phyloP scores from a whole-genome alignment of 257 asterid species.

The Solanum ossicruentum region DNA sequence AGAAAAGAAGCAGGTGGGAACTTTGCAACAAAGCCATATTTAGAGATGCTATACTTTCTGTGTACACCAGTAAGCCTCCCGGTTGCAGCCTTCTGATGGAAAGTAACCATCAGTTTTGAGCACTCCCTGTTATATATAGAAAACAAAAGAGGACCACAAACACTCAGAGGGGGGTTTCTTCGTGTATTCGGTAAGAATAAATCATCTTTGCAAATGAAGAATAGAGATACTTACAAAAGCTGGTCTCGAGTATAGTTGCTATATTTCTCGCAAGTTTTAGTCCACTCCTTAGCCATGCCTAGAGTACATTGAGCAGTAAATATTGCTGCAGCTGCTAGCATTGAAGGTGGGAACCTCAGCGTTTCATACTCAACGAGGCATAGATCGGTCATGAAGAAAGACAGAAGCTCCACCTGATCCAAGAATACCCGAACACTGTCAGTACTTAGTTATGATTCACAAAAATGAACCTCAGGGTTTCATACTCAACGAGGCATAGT shows the following conservation, averaged over 20 bases:
- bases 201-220: background rate
- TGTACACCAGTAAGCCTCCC: conserved; percentile 22
- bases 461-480: no score
- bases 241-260: conserved; percentile 39
- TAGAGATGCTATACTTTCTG: conserved; percentile 19
- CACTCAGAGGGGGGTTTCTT: background rate
- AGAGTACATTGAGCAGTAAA: conserved; percentile 65
- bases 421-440: background rate
- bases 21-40: conserved; percentile 24
- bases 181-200: background rate
- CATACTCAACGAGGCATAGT: background rate
- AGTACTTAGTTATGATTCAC: background rate
- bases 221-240: conserved; percentile 44
- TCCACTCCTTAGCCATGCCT: conserved; percentile 44
- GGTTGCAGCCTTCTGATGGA: conserved; percentile 24
- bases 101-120: conserved; percentile 21
- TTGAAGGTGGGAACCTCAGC: conserved; percentile 68
- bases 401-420: conserved; percentile 59
- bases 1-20: conserved; percentile 20
- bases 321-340: conserved; percentile 85
- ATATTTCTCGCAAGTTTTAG: conserved; percentile 47
- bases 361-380: conserved; percentile 75
- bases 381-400: conserved; percentile 68
- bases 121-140: conserved; percentile 19
- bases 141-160: background rate